Evolutionary conservation across 2,329 filamentous ascomycete genomes (phyloP).

Genomic region (Xylariaceae sp.): DNA sequence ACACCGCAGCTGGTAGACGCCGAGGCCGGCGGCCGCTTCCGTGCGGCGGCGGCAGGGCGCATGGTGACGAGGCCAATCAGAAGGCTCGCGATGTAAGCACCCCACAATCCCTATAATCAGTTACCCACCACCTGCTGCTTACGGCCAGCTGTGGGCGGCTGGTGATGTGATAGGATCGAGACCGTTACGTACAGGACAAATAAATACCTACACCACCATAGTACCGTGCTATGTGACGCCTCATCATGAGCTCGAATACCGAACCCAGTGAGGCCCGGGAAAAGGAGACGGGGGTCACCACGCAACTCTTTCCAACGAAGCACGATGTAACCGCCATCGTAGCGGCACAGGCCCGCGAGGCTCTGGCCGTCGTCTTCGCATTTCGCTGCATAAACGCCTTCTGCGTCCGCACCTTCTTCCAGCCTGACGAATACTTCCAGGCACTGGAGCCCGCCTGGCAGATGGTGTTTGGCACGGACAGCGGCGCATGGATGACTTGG

Average conservation of each 20-base stretch:
- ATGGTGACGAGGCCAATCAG: conserved; percentile 18
- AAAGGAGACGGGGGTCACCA: conserved; percentile 5
- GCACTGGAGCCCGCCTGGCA: conserved; percentile 91
- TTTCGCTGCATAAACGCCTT: conserved; percentile 77
- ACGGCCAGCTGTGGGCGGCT: no score
- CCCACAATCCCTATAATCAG: no score
- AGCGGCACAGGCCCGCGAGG: conserved; percentile 26
- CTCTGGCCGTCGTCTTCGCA: conserved; percentile 42
- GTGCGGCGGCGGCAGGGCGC: conserved; percentile 15
- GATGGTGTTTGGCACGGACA: conserved; percentile 68
- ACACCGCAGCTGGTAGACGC: conserved; percentile 8
- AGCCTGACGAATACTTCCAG: conserved; percentile 97
- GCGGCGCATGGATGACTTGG: conserved; percentile 93
- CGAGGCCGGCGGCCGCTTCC: conserved; percentile 17
- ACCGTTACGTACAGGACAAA: no score
- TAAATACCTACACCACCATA: no score
- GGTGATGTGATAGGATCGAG: no score
- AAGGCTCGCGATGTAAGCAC: no score
- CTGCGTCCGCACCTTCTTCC: conserved; percentile 81
- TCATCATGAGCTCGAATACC: conserved; percentile 9
- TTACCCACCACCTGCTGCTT: no score
- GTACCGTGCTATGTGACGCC: no score
- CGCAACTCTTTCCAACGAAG: conserved; percentile 5
- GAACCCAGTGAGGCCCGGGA: conserved; percentile 3
- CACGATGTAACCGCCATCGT: conserved; percentile 20